These are phyloP conservation scores for Lactifluus pinguis DNA, from an alignment of 768 basidiomycete genomes.

Conservation along the genomic window DNA sequence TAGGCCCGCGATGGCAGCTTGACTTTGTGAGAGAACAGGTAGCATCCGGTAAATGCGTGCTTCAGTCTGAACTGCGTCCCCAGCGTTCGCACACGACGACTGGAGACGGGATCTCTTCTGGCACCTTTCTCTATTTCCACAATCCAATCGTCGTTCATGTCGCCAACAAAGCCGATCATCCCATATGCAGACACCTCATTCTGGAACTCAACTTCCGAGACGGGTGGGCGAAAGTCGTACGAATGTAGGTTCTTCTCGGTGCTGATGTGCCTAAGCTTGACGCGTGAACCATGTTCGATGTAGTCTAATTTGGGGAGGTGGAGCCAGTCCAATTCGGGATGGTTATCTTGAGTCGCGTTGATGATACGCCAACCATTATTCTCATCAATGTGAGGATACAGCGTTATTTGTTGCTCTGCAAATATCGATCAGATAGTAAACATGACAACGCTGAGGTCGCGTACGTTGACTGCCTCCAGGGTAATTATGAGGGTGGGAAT, in stretches of 20 bases:
- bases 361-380: conserved; percentile 90
- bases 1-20: conserved; percentile 97
- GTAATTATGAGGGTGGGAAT: conserved; percentile 87
- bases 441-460: conserved; percentile 22
- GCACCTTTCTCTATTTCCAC: conserved; percentile 75
- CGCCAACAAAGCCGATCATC: conserved; percentile 73
- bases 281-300: conserved; percentile 53
- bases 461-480: conserved; percentile 86
- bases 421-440: neutral
- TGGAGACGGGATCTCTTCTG: conserved; percentile 55
- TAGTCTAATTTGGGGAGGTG: conserved; percentile 44
- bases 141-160: conserved; percentile 89
- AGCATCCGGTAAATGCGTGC: conserved; percentile 86
- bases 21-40: conserved; percentile 96
- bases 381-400: conserved; percentile 97
- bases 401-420: conserved; percentile 93
- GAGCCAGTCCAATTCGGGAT: conserved; percentile 40
- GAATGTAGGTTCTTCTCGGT: conserved; percentile 89
- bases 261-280: conserved; percentile 72
- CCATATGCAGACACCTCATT: conserved; percentile 97
- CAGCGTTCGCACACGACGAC: conserved; percentile 66
- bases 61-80: conserved; percentile 74
- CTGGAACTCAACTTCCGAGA: conserved; percentile 98
- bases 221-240: conserved; percentile 89
- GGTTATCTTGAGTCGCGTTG: conserved; percentile 53